Evolutionary conservation across 805 yeast species (phyloP).

Genomic region (Candida boleticola): DNA sequence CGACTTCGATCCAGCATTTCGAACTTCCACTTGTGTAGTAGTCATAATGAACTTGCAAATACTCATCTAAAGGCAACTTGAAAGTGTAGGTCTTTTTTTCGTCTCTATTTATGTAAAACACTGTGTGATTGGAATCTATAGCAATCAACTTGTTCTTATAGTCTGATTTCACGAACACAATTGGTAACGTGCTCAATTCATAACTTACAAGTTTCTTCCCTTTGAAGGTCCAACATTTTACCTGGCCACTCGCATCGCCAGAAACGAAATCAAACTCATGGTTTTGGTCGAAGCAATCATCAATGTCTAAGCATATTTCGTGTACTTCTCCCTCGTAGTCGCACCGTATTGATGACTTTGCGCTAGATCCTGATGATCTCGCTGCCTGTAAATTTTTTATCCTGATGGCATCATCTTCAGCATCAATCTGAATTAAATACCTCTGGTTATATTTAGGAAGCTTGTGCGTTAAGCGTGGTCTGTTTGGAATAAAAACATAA

Average conservation of each 20-base stretch:
- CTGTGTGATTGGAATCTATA: slow-evolving; percentile 14
- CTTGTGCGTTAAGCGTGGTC: neutral
- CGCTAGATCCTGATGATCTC: slow-evolving; percentile 25
- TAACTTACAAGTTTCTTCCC: slow-evolving; percentile 15
- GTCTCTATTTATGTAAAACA: slow-evolving; percentile 5
- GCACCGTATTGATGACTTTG: slow-evolving; percentile 17
- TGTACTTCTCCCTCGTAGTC: slow-evolving; percentile 22
- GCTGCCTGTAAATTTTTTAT: slow-evolving; percentile 34
- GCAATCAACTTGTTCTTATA: slow-evolving; percentile 23
- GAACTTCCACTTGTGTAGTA: neutral
- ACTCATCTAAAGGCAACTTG: neutral
- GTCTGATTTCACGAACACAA: slow-evolving; percentile 23
- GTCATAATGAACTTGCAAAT: neutral
- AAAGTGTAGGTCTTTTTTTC: neutral
- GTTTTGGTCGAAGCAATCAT: neutral
- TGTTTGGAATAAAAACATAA: slow-evolving; percentile 34
- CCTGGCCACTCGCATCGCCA: slow-evolving; percentile 20
- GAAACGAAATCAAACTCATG: slow-evolving; percentile 23
- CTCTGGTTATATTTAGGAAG: neutral
- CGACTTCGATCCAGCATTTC: slow-evolving; percentile 24
- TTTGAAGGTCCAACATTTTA: slow-evolving; percentile 24
- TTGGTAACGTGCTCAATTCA: slow-evolving; percentile 10
- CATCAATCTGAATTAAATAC: neutral
- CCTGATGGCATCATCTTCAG: slow-evolving; percentile 23
- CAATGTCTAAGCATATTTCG: slow-evolving; percentile 10